Evolutionary conservation across 2,329 filamentous ascomycete genomes (phyloP), one percentile per base, ranked within the genome.

Genomic region (Fusarium sp.): DNA sequence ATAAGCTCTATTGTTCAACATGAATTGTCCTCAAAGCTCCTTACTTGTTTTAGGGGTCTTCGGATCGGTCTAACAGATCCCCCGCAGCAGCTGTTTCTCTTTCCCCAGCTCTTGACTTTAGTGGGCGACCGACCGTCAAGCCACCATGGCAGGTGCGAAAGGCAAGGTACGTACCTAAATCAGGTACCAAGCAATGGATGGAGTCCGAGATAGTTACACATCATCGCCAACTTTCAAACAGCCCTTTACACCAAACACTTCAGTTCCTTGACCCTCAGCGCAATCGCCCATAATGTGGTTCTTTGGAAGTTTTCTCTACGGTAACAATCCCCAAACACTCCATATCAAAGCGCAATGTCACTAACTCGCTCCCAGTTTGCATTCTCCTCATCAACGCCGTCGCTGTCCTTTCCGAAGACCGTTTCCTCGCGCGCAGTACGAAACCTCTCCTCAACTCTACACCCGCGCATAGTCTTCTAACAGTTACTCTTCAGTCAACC

Each of bases 321-420:
- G 78, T 80, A 66, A 42, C 72, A 28, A 38, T 28, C 10, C 13
- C 18, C 43, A 34, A 34, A 14, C 7, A n/a, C 36, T 46, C 17
- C 17, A 36, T 38, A 48, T n/a, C 20, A 13, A 11, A 34, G 36
- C 17, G 34, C 42, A 39, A 31, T n/a, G 24, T 40, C 38, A 44
- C 68, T 74, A 69, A 74, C 54, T 22, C 39, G 11, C 33, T 38
- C 36, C 38, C 42, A 79, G 92, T 95, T 72, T 87, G 90, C 73
- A 86, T 97, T 78, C 93, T 98, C 76, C 88, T 98, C 78, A 90
- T 96, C 82, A 99, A 99, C 82, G 93, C 94, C 72, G 91, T 98
- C 78, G 94, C 95, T 69, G 90, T 98, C 77, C 91, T 98, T 71
- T 97, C 94, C 74, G 95, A 97, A 88, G 94, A 97, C 82, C 92